A percentile compares a stretch with the other conserved stretches of the same genome.
phyloP scores from a whole-genome alignment of 768 basidiomycete genomes.

The Boletus sp. region DNA sequence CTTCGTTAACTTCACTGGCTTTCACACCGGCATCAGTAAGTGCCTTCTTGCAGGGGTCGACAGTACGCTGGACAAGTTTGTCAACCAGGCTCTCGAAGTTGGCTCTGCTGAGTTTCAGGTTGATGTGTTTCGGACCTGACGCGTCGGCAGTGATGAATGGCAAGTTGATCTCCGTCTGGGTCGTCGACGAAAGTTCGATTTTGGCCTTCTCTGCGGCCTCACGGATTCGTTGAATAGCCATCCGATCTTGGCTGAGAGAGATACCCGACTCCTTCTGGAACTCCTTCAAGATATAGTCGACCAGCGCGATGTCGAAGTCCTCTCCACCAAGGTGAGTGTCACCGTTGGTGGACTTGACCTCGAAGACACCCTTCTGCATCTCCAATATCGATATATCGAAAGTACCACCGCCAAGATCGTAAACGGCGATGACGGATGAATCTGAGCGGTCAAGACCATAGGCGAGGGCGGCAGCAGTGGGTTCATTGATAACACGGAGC shows the following conservation, averaged over 20 bases:
- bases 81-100: constrained; percentile 88
- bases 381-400: constrained; percentile 99
- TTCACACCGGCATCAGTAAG: constrained; percentile 92
- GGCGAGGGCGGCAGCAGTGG: constrained; percentile 96
- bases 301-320: constrained; percentile 92
- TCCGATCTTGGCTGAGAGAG: constrained; percentile 80
- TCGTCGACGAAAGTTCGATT: constrained; percentile 92
- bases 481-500: constrained; percentile 98
- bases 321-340: constrained; percentile 98
- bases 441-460: constrained; percentile 88
- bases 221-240: constrained; percentile 98
- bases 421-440: constrained; percentile 92
- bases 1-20: constrained; percentile 89
- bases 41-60: constrained; percentile 98
- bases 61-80: constrained; percentile 80
- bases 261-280: constrained; percentile 94
- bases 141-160: constrained; percentile 98
- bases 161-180: constrained; percentile 95
- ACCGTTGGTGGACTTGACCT: constrained; percentile 99
- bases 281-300: constrained; percentile 80
- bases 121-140: constrained; percentile 95
- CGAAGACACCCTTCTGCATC: constrained; percentile 99
- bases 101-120: constrained; percentile 82
- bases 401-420: constrained; percentile 97
- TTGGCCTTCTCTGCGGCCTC: constrained; percentile 99